Evolutionary conservation across 2,329 filamentous ascomycete genomes (phyloP).

Genomic region (Endoconidiophora laricicola): DNA sequence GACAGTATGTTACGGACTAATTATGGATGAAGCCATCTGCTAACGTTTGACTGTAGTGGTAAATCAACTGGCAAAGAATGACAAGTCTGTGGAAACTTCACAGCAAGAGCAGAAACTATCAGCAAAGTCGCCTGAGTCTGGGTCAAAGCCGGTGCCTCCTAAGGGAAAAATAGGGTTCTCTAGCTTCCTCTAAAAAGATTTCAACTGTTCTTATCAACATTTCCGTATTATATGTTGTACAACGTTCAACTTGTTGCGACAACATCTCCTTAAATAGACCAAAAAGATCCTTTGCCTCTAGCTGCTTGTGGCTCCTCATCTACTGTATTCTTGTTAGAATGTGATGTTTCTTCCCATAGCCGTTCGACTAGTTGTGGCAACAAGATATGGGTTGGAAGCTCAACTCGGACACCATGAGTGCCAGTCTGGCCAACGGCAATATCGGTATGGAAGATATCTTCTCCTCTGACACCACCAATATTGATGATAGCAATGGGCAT

Average conservation of each 20-base stretch:
- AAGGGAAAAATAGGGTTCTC: constrained; percentile 20
- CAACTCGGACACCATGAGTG: constrained; percentile 36
- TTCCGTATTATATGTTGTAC: constrained; percentile 8
- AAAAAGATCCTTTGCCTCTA: constrained; percentile 1
- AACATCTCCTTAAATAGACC: constrained; percentile 42
- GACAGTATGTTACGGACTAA: constrained; percentile 39
- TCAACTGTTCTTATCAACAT: constrained; percentile 11
- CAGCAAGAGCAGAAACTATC: background rate
- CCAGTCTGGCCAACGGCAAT: constrained; percentile 36
- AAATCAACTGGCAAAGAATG: constrained; percentile 35
- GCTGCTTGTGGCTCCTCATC: constrained; percentile 14
- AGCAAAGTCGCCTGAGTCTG: background rate
- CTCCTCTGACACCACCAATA: constrained; percentile 65
- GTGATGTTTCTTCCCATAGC: constrained; percentile 18
- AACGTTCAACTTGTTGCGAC: constrained; percentile 25
- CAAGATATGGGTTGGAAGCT: constrained; percentile 39
- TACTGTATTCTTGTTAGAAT: background rate
- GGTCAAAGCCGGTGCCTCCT: constrained; percentile 10
- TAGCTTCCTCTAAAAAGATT: constrained; percentile 31
- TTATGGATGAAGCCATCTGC: background rate
- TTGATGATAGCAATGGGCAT: constrained; percentile 84
- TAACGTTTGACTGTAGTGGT: constrained; percentile 31
- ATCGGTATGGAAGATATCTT: constrained; percentile 52
- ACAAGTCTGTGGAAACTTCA: constrained; percentile 18
- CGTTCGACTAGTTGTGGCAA: constrained; percentile 39